Conservation (phyloP, 2,329 filamentous ascomycete species). For the Phoma sp. region DNA sequence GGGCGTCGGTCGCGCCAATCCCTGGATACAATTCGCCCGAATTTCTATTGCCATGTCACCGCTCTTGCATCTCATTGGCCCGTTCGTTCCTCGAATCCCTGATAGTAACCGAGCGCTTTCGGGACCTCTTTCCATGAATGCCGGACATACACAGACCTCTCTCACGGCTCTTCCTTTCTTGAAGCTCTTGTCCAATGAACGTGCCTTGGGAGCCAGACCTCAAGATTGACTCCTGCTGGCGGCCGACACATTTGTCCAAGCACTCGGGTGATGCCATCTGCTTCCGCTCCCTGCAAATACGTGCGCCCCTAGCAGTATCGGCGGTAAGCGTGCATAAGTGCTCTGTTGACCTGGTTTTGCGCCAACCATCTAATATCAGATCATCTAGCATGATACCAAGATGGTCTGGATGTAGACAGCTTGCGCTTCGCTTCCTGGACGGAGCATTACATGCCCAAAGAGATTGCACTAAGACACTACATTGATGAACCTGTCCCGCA, state of each 20-base stretch:
- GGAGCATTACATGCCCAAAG: neutral
- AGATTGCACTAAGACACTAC: neutral
- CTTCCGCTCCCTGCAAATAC: neutral
- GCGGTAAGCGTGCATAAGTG: neutral
- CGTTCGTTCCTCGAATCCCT: constrained; percentile 2
- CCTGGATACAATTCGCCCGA: neutral
- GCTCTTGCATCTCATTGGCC: constrained; percentile 2
- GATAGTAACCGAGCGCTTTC: neutral
- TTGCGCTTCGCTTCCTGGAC: neutral
- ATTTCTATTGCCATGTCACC: neutral
- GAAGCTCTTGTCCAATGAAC: neutral
- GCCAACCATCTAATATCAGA: no score
- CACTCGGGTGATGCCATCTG: neutral
- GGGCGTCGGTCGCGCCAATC: constrained; percentile 1
- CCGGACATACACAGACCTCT: constrained; percentile 1
- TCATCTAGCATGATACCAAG: neutral
- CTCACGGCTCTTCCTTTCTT: neutral
- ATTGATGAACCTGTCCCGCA: neutral
- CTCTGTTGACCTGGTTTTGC: neutral
- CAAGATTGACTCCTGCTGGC: neutral
- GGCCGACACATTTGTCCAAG: neutral
- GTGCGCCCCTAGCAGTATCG: neutral
- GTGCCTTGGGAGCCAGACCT: neutral
- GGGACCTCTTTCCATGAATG: neutral
- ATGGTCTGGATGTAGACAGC: neutral